These are phyloP conservation scores for Medicago lupulina DNA, from an alignment of 306 rosid genomes.

Conservation along the genomic window DNA sequence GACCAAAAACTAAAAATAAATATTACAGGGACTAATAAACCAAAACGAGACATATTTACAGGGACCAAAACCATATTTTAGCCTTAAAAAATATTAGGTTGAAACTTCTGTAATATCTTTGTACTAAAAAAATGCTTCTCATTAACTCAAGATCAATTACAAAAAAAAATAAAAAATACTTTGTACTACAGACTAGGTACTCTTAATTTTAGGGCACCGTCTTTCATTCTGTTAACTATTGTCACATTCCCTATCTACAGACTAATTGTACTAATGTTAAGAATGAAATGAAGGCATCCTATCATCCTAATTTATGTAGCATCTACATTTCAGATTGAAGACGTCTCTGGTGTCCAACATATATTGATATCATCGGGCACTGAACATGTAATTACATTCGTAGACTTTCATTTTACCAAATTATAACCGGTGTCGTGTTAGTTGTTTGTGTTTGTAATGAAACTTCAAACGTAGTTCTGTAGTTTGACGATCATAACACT, in stretches of 20 bases:
- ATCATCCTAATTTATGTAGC: background rate
- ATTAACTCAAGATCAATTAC: conserved; percentile 34
- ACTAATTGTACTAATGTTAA: too few relatives aligned
- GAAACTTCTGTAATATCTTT: background rate
- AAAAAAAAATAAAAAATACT: too few relatives aligned
- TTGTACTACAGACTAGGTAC: too few relatives aligned
- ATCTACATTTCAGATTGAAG: background rate
- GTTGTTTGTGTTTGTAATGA: background rate
- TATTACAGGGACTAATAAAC: too few relatives aligned
- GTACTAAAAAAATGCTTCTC: conserved; percentile 12
- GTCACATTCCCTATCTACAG: too few relatives aligned
- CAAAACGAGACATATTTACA: too few relatives aligned
- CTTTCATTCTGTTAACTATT: too few relatives aligned
- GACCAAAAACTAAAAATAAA: too few relatives aligned
- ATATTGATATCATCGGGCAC: background rate
- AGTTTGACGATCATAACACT: conserved; percentile 80
- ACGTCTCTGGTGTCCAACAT: background rate
- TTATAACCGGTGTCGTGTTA: too few relatives aligned
- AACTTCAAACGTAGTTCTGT: conserved; percentile 54
- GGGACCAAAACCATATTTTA: too few relatives aligned
- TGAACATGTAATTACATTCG: background rate
- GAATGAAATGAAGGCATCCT: too few relatives aligned
- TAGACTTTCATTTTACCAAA: background rate
- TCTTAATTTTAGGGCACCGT: conserved; percentile 2
- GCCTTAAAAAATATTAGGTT: too few relatives aligned